Conservation (phyloP, 176 grass and related monocot species). For the Avena atlantica region DNA sequence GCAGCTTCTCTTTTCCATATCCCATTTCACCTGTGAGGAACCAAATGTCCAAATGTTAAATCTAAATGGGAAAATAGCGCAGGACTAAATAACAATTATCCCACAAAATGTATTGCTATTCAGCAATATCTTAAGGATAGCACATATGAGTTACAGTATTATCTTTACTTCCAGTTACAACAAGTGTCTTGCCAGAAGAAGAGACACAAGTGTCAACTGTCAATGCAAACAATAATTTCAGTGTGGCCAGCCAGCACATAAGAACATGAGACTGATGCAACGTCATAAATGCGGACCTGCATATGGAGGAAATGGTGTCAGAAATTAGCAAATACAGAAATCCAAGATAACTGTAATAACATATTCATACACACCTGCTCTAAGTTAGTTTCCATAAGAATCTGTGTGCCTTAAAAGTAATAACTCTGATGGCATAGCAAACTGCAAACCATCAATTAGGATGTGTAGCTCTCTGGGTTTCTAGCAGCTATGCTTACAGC, state of each 20-base stretch:
- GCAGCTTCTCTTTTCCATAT: conserved; percentile 77
- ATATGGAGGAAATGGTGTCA: conserved; percentile 36
- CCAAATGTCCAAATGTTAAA: not conserved
- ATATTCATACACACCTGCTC: conserved; percentile 72
- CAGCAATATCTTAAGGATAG: not conserved
- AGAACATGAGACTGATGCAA: conserved; percentile 82
- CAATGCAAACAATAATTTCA: conserved; percentile 91
- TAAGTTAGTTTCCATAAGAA: conserved; percentile 47
- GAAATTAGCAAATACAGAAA: conserved; percentile 28
- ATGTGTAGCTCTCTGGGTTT: not conserved
- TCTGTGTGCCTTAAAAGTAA: not conserved
- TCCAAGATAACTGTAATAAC: conserved; percentile 7
- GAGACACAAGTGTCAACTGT: conserved; percentile 83
- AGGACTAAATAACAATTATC: not conserved
- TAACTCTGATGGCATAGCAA: not conserved
- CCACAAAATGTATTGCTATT: not conserved
- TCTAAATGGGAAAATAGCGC: not conserved
- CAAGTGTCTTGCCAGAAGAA: conserved; percentile 61
- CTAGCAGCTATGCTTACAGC: conserved; percentile 13
- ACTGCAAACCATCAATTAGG: not conserved
- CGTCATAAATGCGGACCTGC: conserved; percentile 87
- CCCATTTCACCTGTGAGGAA: conserved; percentile 72
- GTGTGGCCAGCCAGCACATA: conserved; percentile 89
- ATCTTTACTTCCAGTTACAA: conserved; percentile 96
- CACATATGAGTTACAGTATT: conserved; percentile 68